These are phyloP conservation scores for Paecilomyces dactylethromorphus DNA, from an alignment of 2,329 filamentous ascomycete genomes.

Conservation along the genomic window DNA sequence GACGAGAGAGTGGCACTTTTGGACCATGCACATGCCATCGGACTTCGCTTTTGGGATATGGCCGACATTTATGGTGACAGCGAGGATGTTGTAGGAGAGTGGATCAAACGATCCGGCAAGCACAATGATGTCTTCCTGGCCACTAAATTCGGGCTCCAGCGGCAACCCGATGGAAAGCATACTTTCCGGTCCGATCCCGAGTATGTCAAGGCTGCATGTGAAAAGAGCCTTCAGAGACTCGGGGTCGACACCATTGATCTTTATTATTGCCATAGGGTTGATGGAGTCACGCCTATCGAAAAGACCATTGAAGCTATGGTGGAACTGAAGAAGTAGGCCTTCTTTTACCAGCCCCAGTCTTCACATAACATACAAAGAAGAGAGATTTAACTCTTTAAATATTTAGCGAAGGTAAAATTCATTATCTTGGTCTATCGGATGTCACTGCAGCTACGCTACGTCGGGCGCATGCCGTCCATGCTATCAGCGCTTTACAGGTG, in stretches of 20 bases:
- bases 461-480: slow-evolving; percentile 38
- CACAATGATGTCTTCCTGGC: slow-evolving; percentile 36
- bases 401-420: slow-evolving; percentile 15
- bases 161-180: slow-evolving; percentile 8
- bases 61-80: slow-evolving; percentile 26
- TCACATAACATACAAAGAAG: too few relatives aligned
- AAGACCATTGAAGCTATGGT: slow-evolving; percentile 39
- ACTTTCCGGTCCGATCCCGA: slow-evolving; percentile 28
- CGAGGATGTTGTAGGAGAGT: slow-evolving; percentile 27
- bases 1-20: slow-evolving; percentile 15
- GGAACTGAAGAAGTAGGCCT: slow-evolving; percentile 36
- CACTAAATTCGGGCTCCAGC: slow-evolving; percentile 30
- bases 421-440: slow-evolving; percentile 41
- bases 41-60: slow-evolving; percentile 26
- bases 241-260: slow-evolving; percentile 35
- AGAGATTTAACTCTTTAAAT: too few relatives aligned
- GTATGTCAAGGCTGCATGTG: slow-evolving; percentile 29
- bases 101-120: slow-evolving; percentile 33
- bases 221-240: slow-evolving; percentile 28
- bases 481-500: slow-evolving; percentile 42
- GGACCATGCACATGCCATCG: slow-evolving; percentile 23
- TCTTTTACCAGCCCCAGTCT: too few relatives aligned
- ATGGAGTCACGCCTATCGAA: slow-evolving; percentile 38
- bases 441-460: slow-evolving; percentile 39
- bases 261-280: slow-evolving; percentile 41